Conservation (phyloP, 73 alveolate species). For the Paramecium biaurelia region DNA sequence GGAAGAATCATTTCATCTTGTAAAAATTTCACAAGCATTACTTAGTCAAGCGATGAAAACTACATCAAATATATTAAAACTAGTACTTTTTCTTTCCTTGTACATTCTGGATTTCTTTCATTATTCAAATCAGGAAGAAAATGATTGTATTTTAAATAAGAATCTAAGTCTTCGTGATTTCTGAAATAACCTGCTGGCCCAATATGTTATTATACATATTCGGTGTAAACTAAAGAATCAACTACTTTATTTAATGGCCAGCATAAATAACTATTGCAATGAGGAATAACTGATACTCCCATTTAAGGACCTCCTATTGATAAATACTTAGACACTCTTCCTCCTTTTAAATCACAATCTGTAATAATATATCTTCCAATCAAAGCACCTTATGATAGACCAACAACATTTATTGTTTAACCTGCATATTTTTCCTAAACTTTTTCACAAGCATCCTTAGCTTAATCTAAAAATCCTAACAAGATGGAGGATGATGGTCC, state of each 20-base stretch:
- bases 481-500: slow-evolving; percentile 76
- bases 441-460: slow-evolving; percentile 81
- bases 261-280: slow-evolving; percentile 85
- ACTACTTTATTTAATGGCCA: slow-evolving; percentile 75
- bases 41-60: slow-evolving; percentile 71
- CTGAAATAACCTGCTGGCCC: slow-evolving; percentile 96
- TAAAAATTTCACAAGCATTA: slow-evolving; percentile 77
- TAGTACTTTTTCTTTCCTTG: not conserved
- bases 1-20: slow-evolving; percentile 88
- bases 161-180: slow-evolving; percentile 73
- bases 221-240: slow-evolving; percentile 73
- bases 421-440: slow-evolving; percentile 70
- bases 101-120: slow-evolving; percentile 51
- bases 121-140: slow-evolving; percentile 82
- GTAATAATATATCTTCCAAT: slow-evolving; percentile 89
- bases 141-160: slow-evolving; percentile 65
- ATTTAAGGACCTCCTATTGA: slow-evolving; percentile 91
- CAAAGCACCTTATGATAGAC: slow-evolving; percentile 90
- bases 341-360: slow-evolving; percentile 81
- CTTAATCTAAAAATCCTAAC: slow-evolving; percentile 77
- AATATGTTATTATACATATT: slow-evolving; percentile 68
- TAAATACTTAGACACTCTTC: slow-evolving; percentile 72
- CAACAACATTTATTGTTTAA: slow-evolving; percentile 80
- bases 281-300: slow-evolving; percentile 87
- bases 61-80: slow-evolving; percentile 66